A percentile compares a stretch with the other conserved stretches of the same genome.
Evolutionary conservation across 345 rosid genomes (phyloP).

Genomic region (Kandelia obovata): DNA sequence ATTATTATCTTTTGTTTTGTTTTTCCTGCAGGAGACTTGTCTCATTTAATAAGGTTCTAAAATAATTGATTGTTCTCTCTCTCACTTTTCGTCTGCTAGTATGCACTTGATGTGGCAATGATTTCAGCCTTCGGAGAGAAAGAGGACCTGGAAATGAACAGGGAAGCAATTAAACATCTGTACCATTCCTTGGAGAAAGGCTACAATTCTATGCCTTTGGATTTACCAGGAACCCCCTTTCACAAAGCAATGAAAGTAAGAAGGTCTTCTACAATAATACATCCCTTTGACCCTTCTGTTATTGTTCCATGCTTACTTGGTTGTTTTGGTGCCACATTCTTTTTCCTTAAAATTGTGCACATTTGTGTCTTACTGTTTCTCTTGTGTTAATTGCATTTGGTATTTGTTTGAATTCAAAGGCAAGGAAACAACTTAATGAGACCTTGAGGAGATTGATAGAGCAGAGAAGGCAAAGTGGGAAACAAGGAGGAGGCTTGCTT

Average conservation of each 20-base stretch:
- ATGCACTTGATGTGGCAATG: slow-evolving; percentile 95
- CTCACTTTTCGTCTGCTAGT: slow-evolving; percentile 35
- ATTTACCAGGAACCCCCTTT: slow-evolving; percentile 80
- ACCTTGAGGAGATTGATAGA: slow-evolving; percentile 51
- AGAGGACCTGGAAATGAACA: slow-evolving; percentile 43
- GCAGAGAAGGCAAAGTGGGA: slow-evolving; percentile 51
- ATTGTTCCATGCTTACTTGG: too few species aligned
- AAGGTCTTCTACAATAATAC: background rate
- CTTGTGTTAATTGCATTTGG: background rate
- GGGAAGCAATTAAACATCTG: slow-evolving; percentile 59
- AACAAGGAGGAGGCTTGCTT: slow-evolving; percentile 51
- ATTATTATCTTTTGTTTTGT: background rate
- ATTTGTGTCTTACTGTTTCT: too few species aligned
- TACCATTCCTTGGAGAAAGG: slow-evolving; percentile 76
- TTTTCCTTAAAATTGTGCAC: too few species aligned
- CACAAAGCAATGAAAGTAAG: slow-evolving; percentile 74
- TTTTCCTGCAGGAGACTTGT: background rate
- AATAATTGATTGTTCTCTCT: too few species aligned
- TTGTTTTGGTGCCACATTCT: too few species aligned
- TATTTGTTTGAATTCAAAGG: slow-evolving; percentile 33
- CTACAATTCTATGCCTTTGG: slow-evolving; percentile 91
- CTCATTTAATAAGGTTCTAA: too few species aligned
- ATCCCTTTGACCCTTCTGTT: background rate
- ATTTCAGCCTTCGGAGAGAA: slow-evolving; percentile 65
- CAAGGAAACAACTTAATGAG: slow-evolving; percentile 61